These are phyloP conservation scores for Brassica juncea DNA, from an alignment of 345 rosid genomes.

Conservation along the genomic window DNA sequence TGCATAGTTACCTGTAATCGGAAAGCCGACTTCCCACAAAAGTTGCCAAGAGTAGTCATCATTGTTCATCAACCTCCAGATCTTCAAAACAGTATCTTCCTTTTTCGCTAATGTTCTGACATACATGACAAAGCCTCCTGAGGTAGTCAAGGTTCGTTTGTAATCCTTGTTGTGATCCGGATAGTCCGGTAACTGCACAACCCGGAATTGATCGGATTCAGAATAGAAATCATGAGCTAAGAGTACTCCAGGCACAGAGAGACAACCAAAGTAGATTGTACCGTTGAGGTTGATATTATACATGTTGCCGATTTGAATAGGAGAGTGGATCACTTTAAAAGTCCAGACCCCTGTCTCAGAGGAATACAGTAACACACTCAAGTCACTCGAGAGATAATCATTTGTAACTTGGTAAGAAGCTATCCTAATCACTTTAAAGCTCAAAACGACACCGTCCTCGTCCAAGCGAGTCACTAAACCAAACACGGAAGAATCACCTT, in stretches of 20 bases:
- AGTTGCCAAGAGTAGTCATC: too few species aligned
- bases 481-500: background rate
- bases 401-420: background rate
- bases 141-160: background rate
- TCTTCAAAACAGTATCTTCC: too few species aligned
- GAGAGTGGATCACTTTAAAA: background rate
- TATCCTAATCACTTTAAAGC: background rate
- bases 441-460: background rate
- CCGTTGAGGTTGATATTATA: background rate
- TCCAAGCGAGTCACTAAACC: background rate
- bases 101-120: too few species aligned
- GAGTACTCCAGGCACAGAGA: background rate
- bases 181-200: background rate
- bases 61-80: too few species aligned
- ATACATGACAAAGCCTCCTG: too few species aligned
- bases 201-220: background rate
- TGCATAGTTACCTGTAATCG: too few species aligned
- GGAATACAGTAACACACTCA: background rate
- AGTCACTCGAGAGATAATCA: too few species aligned
- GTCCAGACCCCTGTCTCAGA: background rate
- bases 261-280: background rate
- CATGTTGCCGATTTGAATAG: background rate
- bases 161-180: background rate
- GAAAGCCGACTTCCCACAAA: too few species aligned
- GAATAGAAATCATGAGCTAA: background rate